Base-by-base conservation (phyloP, 345 rosid genomes). In the Laguncularia racemosa region DNA sequence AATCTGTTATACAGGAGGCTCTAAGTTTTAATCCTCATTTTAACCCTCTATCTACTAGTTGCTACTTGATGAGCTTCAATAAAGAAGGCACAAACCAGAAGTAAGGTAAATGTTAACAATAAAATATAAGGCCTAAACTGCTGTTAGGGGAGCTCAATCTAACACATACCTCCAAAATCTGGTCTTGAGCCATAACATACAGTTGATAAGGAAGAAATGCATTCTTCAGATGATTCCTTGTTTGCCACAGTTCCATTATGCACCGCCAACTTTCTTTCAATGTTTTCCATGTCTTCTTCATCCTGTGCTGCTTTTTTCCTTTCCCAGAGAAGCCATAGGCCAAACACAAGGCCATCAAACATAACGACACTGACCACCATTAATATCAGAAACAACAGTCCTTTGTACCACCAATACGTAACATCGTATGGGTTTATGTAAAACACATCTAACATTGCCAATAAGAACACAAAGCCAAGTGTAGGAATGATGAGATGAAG, bases 361-460 rank as follows among this genome's bases (percentile, higher is more conserved):
- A 73, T 67, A 17, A 71, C 13, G n/a, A 64, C 55, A 52, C 84
- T 69, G 12, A 60, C 62, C 51, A 60, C 69, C 79, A 74, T 74
- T 50, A 78, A 68, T n/a, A 49, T 61, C 48, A 68, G 0, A 28
- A 78, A 61, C 48, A 76, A 67, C 43, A 79, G 23, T 43, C 79
- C 79, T 57, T 72, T 69, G 53, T 76, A 79, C 84, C 84, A 79
- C 75, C 79, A 76, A 8, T 57, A n/a, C 13, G 69, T 13, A 51
- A 76, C 49, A 59, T 56, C 46, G 13, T 51, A 60, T 21, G 73
- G 71, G 58, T 79, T 73, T 50, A 76, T 63, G 64, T 79, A 76
- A 50, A 48, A 73, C 2, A 23, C 20, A 46, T 79, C 56, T 43
- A 68, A 26, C 16, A 68, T 50, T 28, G 56, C 64, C 56, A 63